A percentile compares a stretch with the other conserved stretches of the same genome.
Evolutionary conservation across 2,329 filamentous ascomycete species (phyloP).

Genomic region (Epichloe festucae): DNA sequence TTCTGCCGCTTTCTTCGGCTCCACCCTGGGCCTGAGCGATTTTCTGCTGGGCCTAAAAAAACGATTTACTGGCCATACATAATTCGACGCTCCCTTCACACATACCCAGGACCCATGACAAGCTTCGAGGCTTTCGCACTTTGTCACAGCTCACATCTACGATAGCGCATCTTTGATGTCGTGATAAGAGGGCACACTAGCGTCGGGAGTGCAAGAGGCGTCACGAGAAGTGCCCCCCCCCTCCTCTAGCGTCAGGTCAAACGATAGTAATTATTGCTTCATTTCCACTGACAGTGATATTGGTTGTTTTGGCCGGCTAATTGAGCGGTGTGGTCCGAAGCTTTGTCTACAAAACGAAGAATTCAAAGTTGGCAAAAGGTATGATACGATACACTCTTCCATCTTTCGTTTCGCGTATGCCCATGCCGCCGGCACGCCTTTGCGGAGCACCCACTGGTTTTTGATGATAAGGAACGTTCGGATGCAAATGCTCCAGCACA

Average conservation of each 20-base stretch:
- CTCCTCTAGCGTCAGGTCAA: not conserved
- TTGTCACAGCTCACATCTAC: not conserved
- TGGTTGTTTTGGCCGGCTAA: not conserved
- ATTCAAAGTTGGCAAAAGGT: not conserved
- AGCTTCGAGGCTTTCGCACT: not conserved
- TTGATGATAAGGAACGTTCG: not conserved
- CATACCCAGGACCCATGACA: not conserved
- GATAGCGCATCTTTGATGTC: not conserved
- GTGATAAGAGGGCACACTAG: not conserved
- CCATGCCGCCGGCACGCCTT: not conserved
- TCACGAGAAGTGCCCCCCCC: not conserved
- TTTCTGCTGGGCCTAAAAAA: no score
- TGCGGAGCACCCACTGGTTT: not conserved
- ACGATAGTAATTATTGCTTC: not conserved
- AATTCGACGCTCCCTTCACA: no score
- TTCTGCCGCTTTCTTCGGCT: no score
- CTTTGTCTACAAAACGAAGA: not conserved
- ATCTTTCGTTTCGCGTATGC: not conserved
- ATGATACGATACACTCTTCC: no score
- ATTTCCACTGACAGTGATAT: not conserved
- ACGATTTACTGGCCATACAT: no score
- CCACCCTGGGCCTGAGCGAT: no score
- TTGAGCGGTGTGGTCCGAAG: not conserved
- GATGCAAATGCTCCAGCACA: not conserved
- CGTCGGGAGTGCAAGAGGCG: not conserved